Percentiles rank a stretch among this genome's conserved stretches.
Conservation (phyloP, 805 yeast genomes). For the Candida coquimbonensis region DNA sequence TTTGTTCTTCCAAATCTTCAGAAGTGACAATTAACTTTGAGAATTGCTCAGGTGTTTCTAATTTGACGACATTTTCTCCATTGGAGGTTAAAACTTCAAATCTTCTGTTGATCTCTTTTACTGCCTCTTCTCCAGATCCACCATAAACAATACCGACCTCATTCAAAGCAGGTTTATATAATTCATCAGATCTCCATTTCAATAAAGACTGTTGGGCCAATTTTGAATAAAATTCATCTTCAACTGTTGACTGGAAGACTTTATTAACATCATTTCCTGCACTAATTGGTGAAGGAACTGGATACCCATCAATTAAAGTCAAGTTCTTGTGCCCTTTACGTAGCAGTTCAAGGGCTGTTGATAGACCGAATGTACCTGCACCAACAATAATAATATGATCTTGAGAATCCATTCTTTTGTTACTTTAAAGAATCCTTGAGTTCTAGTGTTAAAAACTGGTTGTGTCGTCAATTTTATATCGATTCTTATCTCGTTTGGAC, state of each 20-base stretch:
- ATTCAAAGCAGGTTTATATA: slow-evolving; percentile 26
- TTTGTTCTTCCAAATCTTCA: background rate
- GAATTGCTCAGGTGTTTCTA: slow-evolving; percentile 8
- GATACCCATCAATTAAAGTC: slow-evolving; percentile 26
- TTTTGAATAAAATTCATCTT: slow-evolving; percentile 17
- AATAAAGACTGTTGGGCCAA: slow-evolving; percentile 29
- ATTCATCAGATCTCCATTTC: slow-evolving; percentile 27
- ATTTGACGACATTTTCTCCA: slow-evolving; percentile 4
- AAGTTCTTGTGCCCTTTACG: slow-evolving; percentile 27
- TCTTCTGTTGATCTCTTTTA: slow-evolving; percentile 3
- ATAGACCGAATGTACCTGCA: slow-evolving; percentile 38
- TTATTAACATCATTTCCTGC: slow-evolving; percentile 39
- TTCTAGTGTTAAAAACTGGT: background rate
- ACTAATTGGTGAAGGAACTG: slow-evolving; percentile 30
- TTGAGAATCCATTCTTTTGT: slow-evolving; percentile 16
- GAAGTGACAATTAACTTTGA: slow-evolving; percentile 1
- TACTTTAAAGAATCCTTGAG: background rate
- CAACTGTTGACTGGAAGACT: slow-evolving; percentile 24
- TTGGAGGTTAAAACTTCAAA: background rate
- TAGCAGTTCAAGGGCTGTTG: slow-evolving; percentile 32
- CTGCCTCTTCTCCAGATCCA: slow-evolving; percentile 7
- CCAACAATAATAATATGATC: slow-evolving; percentile 29
- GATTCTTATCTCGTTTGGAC: background rate
- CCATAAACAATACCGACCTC: slow-evolving; percentile 29
- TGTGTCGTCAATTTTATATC: background rate